Evolutionary conservation across 371 early-diverging fungal species (phyloP), one percentile per base, ranked within the genome.

Genomic region (Sporodiniella umbellata): DNA sequence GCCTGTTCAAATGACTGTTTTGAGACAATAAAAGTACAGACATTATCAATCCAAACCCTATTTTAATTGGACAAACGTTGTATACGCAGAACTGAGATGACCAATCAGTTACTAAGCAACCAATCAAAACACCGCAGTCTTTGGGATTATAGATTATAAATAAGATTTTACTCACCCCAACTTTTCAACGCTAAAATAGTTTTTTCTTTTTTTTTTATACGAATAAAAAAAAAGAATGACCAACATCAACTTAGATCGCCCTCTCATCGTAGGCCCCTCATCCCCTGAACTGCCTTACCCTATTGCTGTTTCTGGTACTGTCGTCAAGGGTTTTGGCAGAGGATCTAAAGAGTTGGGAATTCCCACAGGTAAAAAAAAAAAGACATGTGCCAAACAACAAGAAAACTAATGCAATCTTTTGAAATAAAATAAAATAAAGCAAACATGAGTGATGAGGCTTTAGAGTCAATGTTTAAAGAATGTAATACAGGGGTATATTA

Each of bases 311-410:
- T 69, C 78, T 21, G 96, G 96, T 47, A 65, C 59, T 4, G 98
- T 99, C 24, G 82, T 88, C 33, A 80, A 81, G 54, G 99, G 99
- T 0, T 99, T 92, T 71, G 96, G 96, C 8, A 80, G 99, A 19
- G 99, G 98, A 14, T 88, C 94, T 61, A 92, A 92, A 66, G 95
- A 99, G 53, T 82, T 99, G 4, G 97, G 97, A 18, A 95, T 98
- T 52, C 98, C 99, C 7, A 99, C 99, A 33, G 98, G 94, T 93
- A 81, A n/a, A n/a, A n/a, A n/a, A n/a, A n/a, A n/a, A n/a, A n/a
- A n/a, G n/a, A n/a, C n/a, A n/a, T n/a, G n/a, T n/a, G n/a, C n/a
- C n/a, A n/a, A n/a, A n/a, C n/a, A n/a, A n/a, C n/a, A n/a, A n/a
- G n/a, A n/a, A n/a, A n/a, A n/a, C n/a, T n/a, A n/a, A n/a, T 8